Conservation (phyloP, 768 basidiomycete genomes). For the Lactarius sp. region DNA sequence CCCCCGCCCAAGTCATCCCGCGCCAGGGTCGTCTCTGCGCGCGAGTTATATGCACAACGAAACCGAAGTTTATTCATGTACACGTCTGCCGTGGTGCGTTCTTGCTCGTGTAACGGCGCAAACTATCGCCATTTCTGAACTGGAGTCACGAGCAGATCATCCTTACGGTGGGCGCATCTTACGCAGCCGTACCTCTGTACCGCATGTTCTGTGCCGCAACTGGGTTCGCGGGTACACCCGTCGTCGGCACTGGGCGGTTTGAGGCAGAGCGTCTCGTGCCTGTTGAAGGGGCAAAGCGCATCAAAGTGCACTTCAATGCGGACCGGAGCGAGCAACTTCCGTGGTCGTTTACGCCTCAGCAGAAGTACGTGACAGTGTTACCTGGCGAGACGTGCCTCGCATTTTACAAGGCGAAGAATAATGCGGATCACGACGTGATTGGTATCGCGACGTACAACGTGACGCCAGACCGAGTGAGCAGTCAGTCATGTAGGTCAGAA, state of each 20-base stretch:
- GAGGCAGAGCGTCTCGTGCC: conserved; percentile 83
- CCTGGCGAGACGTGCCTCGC: conserved; percentile 96
- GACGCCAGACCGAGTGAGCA: conserved; percentile 87
- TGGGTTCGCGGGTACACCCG: conserved; percentile 93
- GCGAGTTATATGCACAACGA: conserved; percentile 45
- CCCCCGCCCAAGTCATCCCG: conserved; percentile 16
- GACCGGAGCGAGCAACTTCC: conserved; percentile 85
- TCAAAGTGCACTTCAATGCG: conserved; percentile 95
- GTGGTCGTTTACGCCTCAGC: conserved; percentile 90
- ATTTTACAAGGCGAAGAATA: conserved; percentile 92
- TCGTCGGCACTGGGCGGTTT: conserved; percentile 80
- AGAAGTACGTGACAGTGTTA: conserved; percentile 82
- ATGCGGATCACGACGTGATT: conserved; percentile 80
- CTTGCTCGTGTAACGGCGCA: not conserved
- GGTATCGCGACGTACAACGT: conserved; percentile 99
- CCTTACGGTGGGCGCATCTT: conserved; percentile 77
- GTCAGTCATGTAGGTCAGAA: not conserved
- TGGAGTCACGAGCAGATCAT: conserved; percentile 54
- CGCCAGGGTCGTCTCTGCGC: conserved; percentile 33
- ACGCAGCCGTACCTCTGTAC: conserved; percentile 95
- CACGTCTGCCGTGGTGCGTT: conserved; percentile 70
- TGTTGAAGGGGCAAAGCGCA: conserved; percentile 59
- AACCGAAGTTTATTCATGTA: conserved; percentile 84
- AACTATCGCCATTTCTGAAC: not conserved
- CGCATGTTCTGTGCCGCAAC: conserved; percentile 98